Evolutionary conservation across 2,329 filamentous ascomycete species (phyloP).

Genomic region (Arthrobotrys iridis): DNA sequence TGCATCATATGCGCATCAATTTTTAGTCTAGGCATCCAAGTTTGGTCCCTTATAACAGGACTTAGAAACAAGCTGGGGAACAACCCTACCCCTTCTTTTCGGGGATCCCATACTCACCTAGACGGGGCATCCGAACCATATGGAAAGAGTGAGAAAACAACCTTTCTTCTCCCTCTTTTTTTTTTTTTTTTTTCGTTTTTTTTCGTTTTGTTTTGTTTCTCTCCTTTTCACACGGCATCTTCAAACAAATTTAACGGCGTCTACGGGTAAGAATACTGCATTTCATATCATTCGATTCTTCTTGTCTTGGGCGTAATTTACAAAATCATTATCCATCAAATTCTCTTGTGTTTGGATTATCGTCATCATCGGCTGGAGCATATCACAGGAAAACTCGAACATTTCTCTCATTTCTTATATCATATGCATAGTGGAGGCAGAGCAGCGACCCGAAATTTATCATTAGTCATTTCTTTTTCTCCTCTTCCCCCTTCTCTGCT

Average conservation of each 20-base stretch:
- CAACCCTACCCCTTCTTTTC: conserved; percentile 15
- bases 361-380: conserved; percentile 28
- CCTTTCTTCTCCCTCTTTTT: background rate
- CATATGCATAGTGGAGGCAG: conserved; percentile 29
- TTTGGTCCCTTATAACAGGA: conserved; percentile 35
- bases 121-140: conserved; percentile 33
- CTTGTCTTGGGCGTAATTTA: conserved; percentile 7
- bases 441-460: background rate
- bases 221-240: conserved; percentile 19
- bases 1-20: conserved; percentile 33
- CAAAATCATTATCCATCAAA: background rate
- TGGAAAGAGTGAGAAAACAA: conserved; percentile 15
- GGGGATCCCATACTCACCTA: conserved; percentile 20
- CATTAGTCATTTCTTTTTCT: conserved; percentile 12
- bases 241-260: conserved; percentile 39
- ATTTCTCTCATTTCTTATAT: conserved; percentile 14
- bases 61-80: conserved; percentile 39
- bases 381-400: conserved; percentile 29
- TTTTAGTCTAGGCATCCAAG: conserved; percentile 50
- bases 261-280: conserved; percentile 39
- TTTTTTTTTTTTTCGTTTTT: background rate
- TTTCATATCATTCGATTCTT: background rate
- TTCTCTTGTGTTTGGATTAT: conserved; percentile 3
- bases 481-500: background rate
- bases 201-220: too few relatives aligned